Evolutionary conservation across 441 rosid species (phyloP).

Genomic region (Erodium trifolium): DNA sequence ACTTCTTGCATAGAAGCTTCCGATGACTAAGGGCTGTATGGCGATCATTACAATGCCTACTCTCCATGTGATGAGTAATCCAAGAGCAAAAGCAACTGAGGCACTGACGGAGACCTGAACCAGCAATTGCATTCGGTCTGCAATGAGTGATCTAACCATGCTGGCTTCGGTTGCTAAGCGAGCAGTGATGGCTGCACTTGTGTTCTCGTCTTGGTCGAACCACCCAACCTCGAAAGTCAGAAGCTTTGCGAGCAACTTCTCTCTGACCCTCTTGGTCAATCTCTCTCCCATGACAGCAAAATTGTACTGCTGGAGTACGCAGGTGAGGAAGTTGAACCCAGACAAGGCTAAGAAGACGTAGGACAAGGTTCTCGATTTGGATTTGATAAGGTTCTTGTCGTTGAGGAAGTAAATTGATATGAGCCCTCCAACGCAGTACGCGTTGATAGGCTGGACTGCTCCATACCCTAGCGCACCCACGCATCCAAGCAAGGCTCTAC

Average conservation of each 20-base stretch:
- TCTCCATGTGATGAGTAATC: constrained; percentile 27
- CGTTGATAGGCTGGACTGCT: constrained; percentile 61
- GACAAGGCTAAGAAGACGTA: constrained; percentile 45
- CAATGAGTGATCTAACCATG: constrained; percentile 49
- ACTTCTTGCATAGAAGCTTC: constrained; percentile 25
- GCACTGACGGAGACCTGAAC: constrained; percentile 37
- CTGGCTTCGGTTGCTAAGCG: constrained; percentile 48
- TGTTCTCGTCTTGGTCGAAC: constrained; percentile 61
- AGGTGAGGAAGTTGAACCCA: constrained; percentile 40
- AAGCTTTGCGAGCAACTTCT: constrained; percentile 42
- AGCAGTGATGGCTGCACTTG: constrained; percentile 57
- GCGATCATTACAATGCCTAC: constrained; percentile 30
- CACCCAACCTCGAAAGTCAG: constrained; percentile 61
- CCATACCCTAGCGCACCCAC: constrained; percentile 56
- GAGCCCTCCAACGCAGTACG: constrained; percentile 53
- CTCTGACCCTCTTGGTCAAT: constrained; percentile 53
- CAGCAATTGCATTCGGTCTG: constrained; percentile 50
- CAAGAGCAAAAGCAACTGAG: constrained; percentile 39
- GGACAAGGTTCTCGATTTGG: constrained; percentile 38
- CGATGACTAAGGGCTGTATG: constrained; percentile 28
- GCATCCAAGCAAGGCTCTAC: constrained; percentile 42
- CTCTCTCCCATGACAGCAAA: constrained; percentile 64
- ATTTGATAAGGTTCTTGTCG: constrained; percentile 34
- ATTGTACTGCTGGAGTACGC: constrained; percentile 54
- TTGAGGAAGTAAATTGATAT: constrained; percentile 40